Base-by-base conservation (phyloP, 768 basidiomycete genomes). In the Daedaleopsis sinensis region DNA sequence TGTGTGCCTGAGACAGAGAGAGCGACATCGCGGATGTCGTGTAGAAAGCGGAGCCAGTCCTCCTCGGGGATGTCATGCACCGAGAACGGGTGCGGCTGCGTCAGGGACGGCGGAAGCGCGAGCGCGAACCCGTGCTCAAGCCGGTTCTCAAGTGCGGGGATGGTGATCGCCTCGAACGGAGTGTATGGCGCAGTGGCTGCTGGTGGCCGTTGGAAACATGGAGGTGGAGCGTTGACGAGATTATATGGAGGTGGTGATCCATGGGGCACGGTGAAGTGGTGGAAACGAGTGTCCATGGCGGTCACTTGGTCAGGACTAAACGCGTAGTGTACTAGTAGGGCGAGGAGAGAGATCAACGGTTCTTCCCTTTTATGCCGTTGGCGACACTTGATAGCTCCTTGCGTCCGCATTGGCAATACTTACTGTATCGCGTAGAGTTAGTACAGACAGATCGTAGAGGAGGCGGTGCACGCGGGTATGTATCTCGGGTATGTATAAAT, bases 41-140 rank as follows among this genome's bases (percentile, higher is more conserved):
- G 24, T 52, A 71, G 27, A 57, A 71, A 70, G 78, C 75, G 73
- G 43, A 71, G 66, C 85, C 85, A 86, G 67, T 86, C 85, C 18
- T 69, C 73, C 69, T 84, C 78, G 0, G 56, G 64, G 4, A 86
- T 70, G 64, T 86, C 83, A 68, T 82, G 80, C 50, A 78, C 72
- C 23, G 68, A 65, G 65, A 86, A 86, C 24, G 84, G 84, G 65
- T 86, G 85, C 11, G 77, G 77, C 18, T 59, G 63, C 10, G 65
- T 36, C 35, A 58, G 52, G 5, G 77, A 74, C 1, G 79, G 78
- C 1, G 84, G 84, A 0, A 78, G 74, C 8, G 77, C 38, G 15
- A 66, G 62, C 0, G 79, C 79, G 67, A 86, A 85, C 1, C 84
- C 83, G 13, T 71, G 68, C 39, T 70, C 69, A 44, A 86, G 69